Percentiles rank a stretch among this genome's conserved stretches.
phyloP scores from a whole-genome alignment of 495 filamentous ascomycete species.

The Daldinia vernicosa region DNA sequence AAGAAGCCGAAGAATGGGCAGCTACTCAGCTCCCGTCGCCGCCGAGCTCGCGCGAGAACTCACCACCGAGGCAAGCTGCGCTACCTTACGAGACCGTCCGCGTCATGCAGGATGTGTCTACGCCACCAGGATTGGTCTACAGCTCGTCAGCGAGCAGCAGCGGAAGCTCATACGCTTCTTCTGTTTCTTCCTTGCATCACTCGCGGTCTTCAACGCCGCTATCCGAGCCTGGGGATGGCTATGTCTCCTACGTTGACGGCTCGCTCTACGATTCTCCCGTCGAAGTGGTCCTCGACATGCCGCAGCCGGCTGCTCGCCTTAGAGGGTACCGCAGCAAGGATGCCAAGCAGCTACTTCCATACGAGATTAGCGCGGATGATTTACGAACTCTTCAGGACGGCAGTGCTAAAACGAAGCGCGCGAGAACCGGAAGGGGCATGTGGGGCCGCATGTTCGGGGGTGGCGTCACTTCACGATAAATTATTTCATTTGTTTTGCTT shows the following conservation, averaged over 20 bases:
- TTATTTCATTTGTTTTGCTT: conserved; percentile 28
- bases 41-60: conserved; percentile 51
- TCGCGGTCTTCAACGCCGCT: conserved; percentile 58
- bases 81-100: conserved; percentile 45
- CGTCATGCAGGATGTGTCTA: conserved; percentile 45
- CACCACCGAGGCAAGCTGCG: conserved; percentile 43
- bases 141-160: conserved; percentile 53
- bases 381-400: conserved; percentile 51
- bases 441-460: conserved; percentile 54
- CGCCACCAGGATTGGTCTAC: conserved; percentile 54
- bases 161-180: conserved; percentile 48
- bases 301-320: conserved; percentile 27
- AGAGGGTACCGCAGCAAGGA: conserved; percentile 30
- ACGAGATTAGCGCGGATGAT: conserved; percentile 58
- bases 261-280: conserved; percentile 53
- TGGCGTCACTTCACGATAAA: conserved; percentile 16
- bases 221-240: conserved; percentile 47
- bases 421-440: conserved; percentile 49
- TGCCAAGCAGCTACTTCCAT: conserved; percentile 51
- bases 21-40: conserved; percentile 50
- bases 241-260: conserved; percentile 47
- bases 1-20: conserved; percentile 43
- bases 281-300: conserved; percentile 49
- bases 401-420: conserved; percentile 50
- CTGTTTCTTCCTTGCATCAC: conserved; percentile 45